Evolutionary conservation across 2,329 filamentous ascomycete species (phyloP), one percentile per base, ranked within the genome.

Genomic region (Neofusicoccum sp.): DNA sequence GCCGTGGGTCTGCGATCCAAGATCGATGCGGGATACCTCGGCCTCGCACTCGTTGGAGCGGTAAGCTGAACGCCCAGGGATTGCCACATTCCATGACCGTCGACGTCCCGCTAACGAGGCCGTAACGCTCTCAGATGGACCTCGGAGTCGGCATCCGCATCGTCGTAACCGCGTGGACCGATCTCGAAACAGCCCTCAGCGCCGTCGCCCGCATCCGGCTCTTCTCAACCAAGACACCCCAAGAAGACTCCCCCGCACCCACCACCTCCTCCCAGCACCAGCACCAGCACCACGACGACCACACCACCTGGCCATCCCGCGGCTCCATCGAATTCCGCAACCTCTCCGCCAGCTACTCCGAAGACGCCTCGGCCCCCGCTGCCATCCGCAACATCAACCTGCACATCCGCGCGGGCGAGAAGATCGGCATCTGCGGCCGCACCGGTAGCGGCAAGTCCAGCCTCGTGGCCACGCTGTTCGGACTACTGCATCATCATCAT

Each of bases 181-280:
- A 79, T 45, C 73, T 87, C 14, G 85, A 88, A 66, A 87, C 84
- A 0, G 80, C 81, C 41, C 80, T 88, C 48, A 85, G 85, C 6
- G 84, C 84, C 8, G 79, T 88, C 7, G 77, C 81, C 4, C 78
- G 85, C 28, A 78, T 87, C 65, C 84, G 83, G 69, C 77, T 78
- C n/a, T 86, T 86, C 65, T 78, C 22, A 12, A 44, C 37, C 14
- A 41, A 43, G 11, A 56, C 52, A 36, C 52, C 52, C 14, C 52
- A 43, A 12, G 52, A 56, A 77, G 1, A 74, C 76, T 7, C 76
- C 75, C 1, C 83, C 84, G 66, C 75, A 83, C 49, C 71, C 85
- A 16, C 84, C 88, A 47, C 85, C 80, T 2, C 82, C 85, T 66
- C 72, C 77, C 12, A 5, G 8, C 28, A 39, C 68, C 72, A 11